Evolutionary conservation across 768 basidiomycete genomes (phyloP), one percentile per base, ranked within the genome.

Genomic region (Lentinula raphanica): DNA sequence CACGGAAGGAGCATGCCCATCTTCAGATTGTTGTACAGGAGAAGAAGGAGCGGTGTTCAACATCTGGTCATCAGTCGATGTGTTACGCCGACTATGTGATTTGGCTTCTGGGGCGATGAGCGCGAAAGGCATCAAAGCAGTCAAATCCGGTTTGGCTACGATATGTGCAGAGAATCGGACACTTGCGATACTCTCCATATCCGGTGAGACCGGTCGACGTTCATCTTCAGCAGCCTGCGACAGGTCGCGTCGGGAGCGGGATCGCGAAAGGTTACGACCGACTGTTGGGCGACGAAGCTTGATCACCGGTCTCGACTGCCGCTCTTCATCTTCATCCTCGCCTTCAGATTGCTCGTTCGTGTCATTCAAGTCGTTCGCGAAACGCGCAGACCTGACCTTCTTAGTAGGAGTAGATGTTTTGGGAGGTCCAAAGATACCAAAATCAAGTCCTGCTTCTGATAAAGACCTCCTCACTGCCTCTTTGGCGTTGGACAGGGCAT

Each of bases 141-240:
- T 74, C 49, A 92, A 72, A 65, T 86, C 82, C 9, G 74, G 74
- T 66, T 83, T 86, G 15, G 86, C 78, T 23, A 92, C 77, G 51
- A 81, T 74, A 56, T 82, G 79, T 7, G 89, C 90, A 9, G 88
- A 90, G 72, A 91, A 90, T 38, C 88, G 85, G 53, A 88, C 78
- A 64, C 85, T 88, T 19, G 90, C 87, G 23, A 92, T 73, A 62
- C 86, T 90, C 31, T 88, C 88, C 19, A 75, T 72, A 62, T 88
- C 85, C 15, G 84, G 86, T 48, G 76, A 73, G 50, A 77, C 45
- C 6, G 87, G 86, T 63, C 81, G 82, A 61, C 77, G 79, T 36
- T 79, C 78, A 61, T 86, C 84, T 45, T 79, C 76, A 15, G 79
- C 83, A 46, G 78, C 81, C 63, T 81, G 72, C 29, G 82, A 80